Evolutionary conservation across 179 eudicot species (phyloP), one percentile per base, ranked within the genome.

Genomic region (Beta lomatogona): DNA sequence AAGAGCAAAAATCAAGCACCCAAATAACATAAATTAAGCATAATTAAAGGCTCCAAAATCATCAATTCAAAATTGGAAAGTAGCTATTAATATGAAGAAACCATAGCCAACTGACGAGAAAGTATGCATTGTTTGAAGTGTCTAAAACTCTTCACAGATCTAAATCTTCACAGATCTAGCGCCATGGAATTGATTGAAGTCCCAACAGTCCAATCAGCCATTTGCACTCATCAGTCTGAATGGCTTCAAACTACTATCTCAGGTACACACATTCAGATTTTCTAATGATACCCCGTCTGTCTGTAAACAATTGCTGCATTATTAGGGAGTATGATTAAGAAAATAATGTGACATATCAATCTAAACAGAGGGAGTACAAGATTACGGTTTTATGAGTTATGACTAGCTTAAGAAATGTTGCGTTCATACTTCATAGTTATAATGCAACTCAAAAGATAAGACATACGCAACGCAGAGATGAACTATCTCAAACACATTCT

Each of bases 241-340:
- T 84, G 86, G 82, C 87, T 82, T 78, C 80, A 57, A 31, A 11
- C 57, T 60, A 69, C 80, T 19, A 21, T 85, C 53, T 77, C 82
- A 67, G 84, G 87, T 81, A 74, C 18, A 74, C 18, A 18, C 6
- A 14, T 11, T 70, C 57, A 19, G 12, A 18, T 11, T 55, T 50
- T 55, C 52, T 50, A 25, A 1, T n/a, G 41, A 36, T 36, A 36
- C 3, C 0, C 3, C 41, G 41, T 36, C 41, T 1, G 41, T 36
- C 41, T 2, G 41, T 36, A 36, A 36, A 36, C 41, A 36, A 36
- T 36, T 36, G 41, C 3, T 36, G 41, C 41, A 36, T 36, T 36
- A 36, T 36, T 36, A 36, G 41, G 41, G 41, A 36, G 41, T 3
- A 36, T 1, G 41, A 36, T 36, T 36, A 36, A 36, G 41, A 36